Evolutionary conservation across 2,329 filamentous ascomycete species (phyloP), one percentile per base, ranked within the genome.

Genomic region (Verticillium isaacii): DNA sequence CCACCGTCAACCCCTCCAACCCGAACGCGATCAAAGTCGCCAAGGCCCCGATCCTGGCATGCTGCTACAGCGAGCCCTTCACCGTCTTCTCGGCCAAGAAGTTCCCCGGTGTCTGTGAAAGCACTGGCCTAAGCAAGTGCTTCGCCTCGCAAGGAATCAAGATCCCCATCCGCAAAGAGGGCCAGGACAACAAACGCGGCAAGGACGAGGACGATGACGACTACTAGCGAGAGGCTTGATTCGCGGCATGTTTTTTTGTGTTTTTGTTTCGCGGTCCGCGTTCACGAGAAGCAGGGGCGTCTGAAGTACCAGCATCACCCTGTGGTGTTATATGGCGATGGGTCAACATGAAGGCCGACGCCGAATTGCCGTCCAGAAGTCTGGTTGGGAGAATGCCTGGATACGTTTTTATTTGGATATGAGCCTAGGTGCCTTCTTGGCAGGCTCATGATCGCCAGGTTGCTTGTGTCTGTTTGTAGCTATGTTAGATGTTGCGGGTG

Each of bases 1-100:
- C 74, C 64, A 72, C 73, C 66, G 73, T 74, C 66, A 77, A 73
- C 67, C 77, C 70, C 66, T 73, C 74, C 67, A 77, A 73, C 67
- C 77, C 70, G 68, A 77, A 62, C 69, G 75, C 72, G 56, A 41
- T 79, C 63, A 95, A 93, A 73, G 89, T 85, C 41, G 89, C 88
- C 61, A 88, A 87, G 65, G 91, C 91, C 0, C 91, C 91, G 0
- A 89, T 97, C 14, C 83, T 98, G 19, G 93, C 94, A 1, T 90
- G 89, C 9, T 89, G 88, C 68, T 98, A 94, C 76, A 96, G 91
- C 57, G 90, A 96, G 5, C 84, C 88, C 2, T 98, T 99, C 80
- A 91, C 92, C 60, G 95, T 99, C 34, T 98, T 90, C 77, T 96
- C 92, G 2, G 95, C 95, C 57, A 99, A 99, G 83, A 97, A 97